A percentile compares a stretch with the other conserved stretches of the same genome.
These are phyloP conservation scores for Tolypocladium pustulatum DNA, from an alignment of 2,329 filamentous ascomycete species.

Conservation along the genomic window DNA sequence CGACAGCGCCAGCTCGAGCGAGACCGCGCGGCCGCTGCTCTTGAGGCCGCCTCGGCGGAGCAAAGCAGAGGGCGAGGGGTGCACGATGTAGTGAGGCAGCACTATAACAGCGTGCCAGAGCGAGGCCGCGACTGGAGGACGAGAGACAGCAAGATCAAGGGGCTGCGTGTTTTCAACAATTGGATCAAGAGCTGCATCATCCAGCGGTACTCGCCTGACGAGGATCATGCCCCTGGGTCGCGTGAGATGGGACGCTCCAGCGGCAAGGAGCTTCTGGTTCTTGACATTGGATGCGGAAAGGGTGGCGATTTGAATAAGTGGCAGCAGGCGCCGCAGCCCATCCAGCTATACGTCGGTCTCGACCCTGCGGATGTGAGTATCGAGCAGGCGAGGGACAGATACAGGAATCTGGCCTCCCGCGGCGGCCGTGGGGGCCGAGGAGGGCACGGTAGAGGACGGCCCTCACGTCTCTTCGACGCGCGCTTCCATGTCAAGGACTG, in stretches of 20 bases:
- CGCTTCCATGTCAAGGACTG: constrained; percentile 90
- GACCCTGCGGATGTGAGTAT: constrained; percentile 92
- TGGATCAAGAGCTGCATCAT: constrained; percentile 98
- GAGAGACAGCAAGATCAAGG: constrained; percentile 91
- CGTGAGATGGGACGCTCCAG: constrained; percentile 39
- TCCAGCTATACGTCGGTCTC: constrained; percentile 88
- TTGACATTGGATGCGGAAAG: constrained; percentile 95
- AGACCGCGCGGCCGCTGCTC: constrained; percentile 30
- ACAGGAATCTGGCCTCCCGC: constrained; percentile 57
- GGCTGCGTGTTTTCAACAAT: constrained; percentile 90
- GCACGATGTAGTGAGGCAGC: constrained; percentile 79
- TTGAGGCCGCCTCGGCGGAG: constrained; percentile 24
- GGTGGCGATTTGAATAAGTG: constrained; percentile 93
- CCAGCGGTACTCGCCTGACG: constrained; percentile 84
- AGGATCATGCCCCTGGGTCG: constrained; percentile 56
- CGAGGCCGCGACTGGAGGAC: constrained; percentile 89
- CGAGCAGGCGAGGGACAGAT: constrained; percentile 78
- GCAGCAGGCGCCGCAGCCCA: constrained; percentile 83
- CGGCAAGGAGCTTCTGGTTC: constrained; percentile 60
- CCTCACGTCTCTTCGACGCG: constrained; percentile 62
- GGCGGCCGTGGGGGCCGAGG: constrained; percentile 46
- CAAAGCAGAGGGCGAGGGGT: constrained; percentile 39
- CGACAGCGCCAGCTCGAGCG: constrained; percentile 51
- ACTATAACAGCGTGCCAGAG: constrained; percentile 94
- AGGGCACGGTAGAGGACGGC: constrained; percentile 35